Conservation (phyloP, 2,329 filamentous ascomycete species). For the Penicillium sp. region DNA sequence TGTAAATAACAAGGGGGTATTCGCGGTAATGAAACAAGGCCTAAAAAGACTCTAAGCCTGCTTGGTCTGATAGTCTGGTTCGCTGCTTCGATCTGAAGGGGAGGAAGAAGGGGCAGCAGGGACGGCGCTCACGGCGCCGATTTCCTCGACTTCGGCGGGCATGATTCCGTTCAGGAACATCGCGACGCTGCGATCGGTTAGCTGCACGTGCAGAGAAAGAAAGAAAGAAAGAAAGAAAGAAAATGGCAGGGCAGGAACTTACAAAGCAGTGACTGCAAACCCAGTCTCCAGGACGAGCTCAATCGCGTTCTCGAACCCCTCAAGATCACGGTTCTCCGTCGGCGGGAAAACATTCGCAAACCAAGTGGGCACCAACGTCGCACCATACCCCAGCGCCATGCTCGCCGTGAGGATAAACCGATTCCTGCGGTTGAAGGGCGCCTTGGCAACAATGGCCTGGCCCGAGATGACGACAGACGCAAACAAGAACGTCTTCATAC, state of each 20-base stretch:
- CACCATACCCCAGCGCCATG: conserved; percentile 15
- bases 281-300: conserved; percentile 16
- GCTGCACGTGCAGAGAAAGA: too few relatives aligned
- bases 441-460: conserved; percentile 67
- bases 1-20: neutral
- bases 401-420: conserved; percentile 67
- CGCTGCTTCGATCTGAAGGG: neutral
- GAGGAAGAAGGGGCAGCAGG: neutral
- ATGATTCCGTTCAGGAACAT: conserved; percentile 16
- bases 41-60: neutral
- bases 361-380: conserved; percentile 16
- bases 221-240: neutral
- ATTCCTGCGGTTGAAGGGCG: conserved; percentile 67
- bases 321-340: conserved; percentile 11
- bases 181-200: conserved; percentile 5
- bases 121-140: neutral
- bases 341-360: conserved; percentile 14
- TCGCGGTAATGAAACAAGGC: too few relatives aligned
- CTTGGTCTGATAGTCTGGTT: conserved; percentile 7
- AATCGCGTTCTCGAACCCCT: conserved; percentile 18
- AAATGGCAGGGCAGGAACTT: neutral
- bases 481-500: conserved; percentile 69
- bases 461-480: conserved; percentile 68
- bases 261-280: conserved; percentile 19
- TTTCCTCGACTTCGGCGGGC: conserved; percentile 14